Base-by-base conservation (phyloP, 2,329 filamentous ascomycete genomes). In the Amphichorda felina region DNA sequence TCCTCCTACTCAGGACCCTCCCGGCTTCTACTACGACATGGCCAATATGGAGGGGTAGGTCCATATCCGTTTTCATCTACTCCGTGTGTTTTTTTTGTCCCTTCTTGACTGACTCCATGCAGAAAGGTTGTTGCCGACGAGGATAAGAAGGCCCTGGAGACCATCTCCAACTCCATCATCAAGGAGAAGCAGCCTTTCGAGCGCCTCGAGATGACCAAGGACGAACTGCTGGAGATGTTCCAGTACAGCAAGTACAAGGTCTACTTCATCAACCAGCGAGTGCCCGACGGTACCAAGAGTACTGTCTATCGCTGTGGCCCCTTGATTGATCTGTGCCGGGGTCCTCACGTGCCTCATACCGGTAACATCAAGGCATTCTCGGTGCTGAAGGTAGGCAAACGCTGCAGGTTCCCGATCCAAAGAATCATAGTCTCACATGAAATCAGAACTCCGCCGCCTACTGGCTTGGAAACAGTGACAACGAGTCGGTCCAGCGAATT, bases 211-310 rank as follows among this genome's bases (percentile, higher is more conserved):
- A 74, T 95, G 53, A 82, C 82, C 45, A 96, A 96, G 63, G 82
- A 89, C 37, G 80, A 96, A 46, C 71, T 96, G 34, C 74, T 91
- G 35, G 86, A 94, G 56, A 94, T 96, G 60, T 96, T 96, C 68
- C 76, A 79, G 49, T 93, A 94, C 70, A 95, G 93, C 72, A 91
- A 91, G 58, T 96, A 94, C 70, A 96, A 98, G 74, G 79, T 94
- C 56, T 84, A 95, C 59, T 94, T 96, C 59, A 96, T 98, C 64
- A 81, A 57, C 47, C 57, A 60, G 46, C 54, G 57, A 31, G 57
- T 96, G 41, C 69, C 79, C 27, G 86, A 94, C 47, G 87, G 86
- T 47, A 88, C 86, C 38, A 85, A 73, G 54, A 94, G 86, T 55
- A 96, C 91, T 8, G 89, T 96, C 28, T 98, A 96, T 61, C 79